A percentile compares a stretch with the other conserved stretches of the same genome.
Conservation (phyloP, 768 basidiomycete species). For the Mycena filopes region DNA sequence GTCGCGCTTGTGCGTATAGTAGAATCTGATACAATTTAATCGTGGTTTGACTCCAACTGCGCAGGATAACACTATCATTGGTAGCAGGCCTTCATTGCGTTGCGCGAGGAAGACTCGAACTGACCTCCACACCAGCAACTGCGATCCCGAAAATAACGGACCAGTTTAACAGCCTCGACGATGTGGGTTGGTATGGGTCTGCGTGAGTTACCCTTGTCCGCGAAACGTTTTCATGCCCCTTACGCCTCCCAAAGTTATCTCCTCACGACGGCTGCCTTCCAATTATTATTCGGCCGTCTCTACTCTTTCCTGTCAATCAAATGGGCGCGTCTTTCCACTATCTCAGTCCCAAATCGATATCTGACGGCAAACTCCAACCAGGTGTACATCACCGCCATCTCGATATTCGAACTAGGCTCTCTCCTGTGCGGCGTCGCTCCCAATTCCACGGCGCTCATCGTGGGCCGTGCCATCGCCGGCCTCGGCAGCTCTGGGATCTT, state of each 20-base stretch:
- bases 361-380: neutral
- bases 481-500: slow-evolving; percentile 20
- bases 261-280: slow-evolving; percentile 15
- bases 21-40: neutral
- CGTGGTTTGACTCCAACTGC: neutral
- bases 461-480: slow-evolving; percentile 29
- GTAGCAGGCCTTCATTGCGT: neutral
- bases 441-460: slow-evolving; percentile 11
- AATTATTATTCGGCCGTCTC: slow-evolving; percentile 3
- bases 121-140: slow-evolving; percentile 23
- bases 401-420: slow-evolving; percentile 17
- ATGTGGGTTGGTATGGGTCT: slow-evolving; percentile 30
- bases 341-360: neutral
- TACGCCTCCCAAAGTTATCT: neutral
- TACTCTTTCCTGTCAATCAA: slow-evolving; percentile 9
- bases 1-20: slow-evolving; percentile 20
- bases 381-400: slow-evolving; percentile 20
- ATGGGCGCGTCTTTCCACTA: neutral
- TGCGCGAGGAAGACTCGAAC: too few species aligned
- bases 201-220: neutral
- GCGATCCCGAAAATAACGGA: slow-evolving; percentile 38
- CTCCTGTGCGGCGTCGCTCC: slow-evolving; percentile 24
- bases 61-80: slow-evolving; percentile 21
- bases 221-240: neutral
- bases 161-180: slow-evolving; percentile 41